These are phyloP conservation scores for Citropsis articulata DNA, from an alignment of 345 rosid genomes.

Conservation along the genomic window DNA sequence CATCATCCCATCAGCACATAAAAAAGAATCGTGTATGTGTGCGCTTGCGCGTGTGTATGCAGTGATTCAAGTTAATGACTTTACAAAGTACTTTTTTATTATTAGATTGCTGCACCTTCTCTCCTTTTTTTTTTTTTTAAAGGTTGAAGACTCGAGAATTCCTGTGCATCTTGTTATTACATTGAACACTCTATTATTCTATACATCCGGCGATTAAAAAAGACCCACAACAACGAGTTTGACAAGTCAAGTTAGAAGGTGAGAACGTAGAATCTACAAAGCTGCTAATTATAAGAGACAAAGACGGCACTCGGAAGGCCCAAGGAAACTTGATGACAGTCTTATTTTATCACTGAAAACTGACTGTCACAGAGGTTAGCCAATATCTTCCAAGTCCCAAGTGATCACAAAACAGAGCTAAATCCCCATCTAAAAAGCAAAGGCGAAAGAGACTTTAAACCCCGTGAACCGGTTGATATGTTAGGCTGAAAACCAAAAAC, in stretches of 20 bases:
- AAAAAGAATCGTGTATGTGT: too few species aligned
- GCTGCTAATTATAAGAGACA: background rate
- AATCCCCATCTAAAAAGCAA: background rate
- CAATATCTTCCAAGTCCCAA: background rate
- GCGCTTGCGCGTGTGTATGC: too few species aligned
- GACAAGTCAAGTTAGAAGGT: background rate
- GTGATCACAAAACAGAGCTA: background rate
- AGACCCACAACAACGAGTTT: background rate
- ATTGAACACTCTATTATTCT: too few species aligned
- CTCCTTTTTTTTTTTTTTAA: too few species aligned
- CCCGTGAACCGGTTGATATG: background rate
- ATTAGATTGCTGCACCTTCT: too few species aligned
- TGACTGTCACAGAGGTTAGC: background rate
- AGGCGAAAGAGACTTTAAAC: background rate
- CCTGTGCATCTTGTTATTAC: too few species aligned
- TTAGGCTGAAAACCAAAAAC: conserved; percentile 6
- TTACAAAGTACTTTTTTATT: too few species aligned
- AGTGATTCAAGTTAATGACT: too few species aligned
- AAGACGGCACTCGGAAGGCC: background rate
- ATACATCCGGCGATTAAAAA: too few species aligned
- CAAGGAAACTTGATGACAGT: background rate
- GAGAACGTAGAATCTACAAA: background rate
- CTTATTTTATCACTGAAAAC: background rate
- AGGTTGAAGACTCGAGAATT: too few species aligned
- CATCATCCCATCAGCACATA: too few species aligned